Conservation (phyloP, 345 rosid species). For the Arabis hirsuta region DNA sequence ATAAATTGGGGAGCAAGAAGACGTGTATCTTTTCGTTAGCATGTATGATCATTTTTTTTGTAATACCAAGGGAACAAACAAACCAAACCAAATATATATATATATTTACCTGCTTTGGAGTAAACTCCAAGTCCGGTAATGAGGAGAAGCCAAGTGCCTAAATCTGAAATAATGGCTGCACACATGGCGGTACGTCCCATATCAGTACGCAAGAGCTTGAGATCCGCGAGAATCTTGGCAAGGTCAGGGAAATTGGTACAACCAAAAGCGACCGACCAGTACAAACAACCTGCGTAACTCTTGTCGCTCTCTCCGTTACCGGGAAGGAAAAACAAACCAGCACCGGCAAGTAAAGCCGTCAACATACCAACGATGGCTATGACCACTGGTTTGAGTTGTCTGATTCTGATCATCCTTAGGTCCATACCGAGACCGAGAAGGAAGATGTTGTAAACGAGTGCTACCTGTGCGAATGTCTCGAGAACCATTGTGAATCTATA, state of each 20-base stretch:
- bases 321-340: constrained; percentile 41
- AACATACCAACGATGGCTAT: constrained; percentile 50
- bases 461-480: constrained; percentile 61
- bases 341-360: constrained; percentile 47
- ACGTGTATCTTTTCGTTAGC: too few species aligned
- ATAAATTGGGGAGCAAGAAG: too few species aligned
- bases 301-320: constrained; percentile 6
- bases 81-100: not conserved
- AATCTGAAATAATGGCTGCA: constrained; percentile 54
- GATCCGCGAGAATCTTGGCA: constrained; percentile 58
- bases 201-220: constrained; percentile 68
- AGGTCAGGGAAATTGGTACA: constrained; percentile 70
- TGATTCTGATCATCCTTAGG: constrained; percentile 44
- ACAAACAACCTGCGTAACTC: constrained; percentile 41
- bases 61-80: not conserved
- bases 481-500: constrained; percentile 38
- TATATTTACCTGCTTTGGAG: constrained; percentile 17
- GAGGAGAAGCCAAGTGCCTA: constrained; percentile 59
- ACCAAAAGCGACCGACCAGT: constrained; percentile 55
- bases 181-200: constrained; percentile 58
- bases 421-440: constrained; percentile 70
- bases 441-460: constrained; percentile 58
- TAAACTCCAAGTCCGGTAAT: constrained; percentile 31
- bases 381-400: constrained; percentile 40
- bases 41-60: too few species aligned